These are phyloP conservation scores for Nakaseomyces bracarensis DNA, from an alignment of 1,139 yeast species.

Conservation along the genomic window DNA sequence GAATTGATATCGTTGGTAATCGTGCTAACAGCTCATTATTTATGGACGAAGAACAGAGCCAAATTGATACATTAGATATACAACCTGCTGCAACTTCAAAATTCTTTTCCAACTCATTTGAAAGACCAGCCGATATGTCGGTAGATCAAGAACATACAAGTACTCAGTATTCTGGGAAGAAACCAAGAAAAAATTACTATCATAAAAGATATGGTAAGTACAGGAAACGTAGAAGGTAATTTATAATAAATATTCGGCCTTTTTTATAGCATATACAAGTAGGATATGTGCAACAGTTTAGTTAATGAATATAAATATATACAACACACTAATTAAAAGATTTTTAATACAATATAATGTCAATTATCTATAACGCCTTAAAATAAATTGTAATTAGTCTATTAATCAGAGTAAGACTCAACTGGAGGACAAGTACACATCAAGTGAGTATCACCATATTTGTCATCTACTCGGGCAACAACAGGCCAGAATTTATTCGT, in stretches of 20 bases:
- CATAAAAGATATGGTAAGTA: constrained; percentile 2
- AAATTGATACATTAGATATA: constrained; percentile 4
- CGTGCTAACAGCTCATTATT: constrained; percentile 4
- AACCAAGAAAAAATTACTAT: not conserved
- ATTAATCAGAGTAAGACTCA: constrained; percentile 35
- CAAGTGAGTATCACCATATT: constrained; percentile 87
- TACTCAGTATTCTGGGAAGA: not conserved
- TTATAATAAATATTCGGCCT: not conserved
- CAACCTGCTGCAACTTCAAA: constrained; percentile 14
- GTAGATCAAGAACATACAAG: not conserved
- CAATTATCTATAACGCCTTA: no score
- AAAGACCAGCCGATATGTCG: constrained; percentile 1
- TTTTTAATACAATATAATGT: no score
- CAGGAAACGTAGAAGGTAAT: not conserved
- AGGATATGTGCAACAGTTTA: no score
- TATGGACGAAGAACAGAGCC: constrained; percentile 3
- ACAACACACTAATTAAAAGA: not conserved
- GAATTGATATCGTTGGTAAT: constrained; percentile 10
- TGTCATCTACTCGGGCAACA: constrained; percentile 85
- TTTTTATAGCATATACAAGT: not conserved
- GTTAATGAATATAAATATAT: no score
- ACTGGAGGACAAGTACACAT: constrained; percentile 89
- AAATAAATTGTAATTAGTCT: no score
- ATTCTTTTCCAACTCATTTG: constrained; percentile 15
- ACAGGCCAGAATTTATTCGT: constrained; percentile 89